Conservation (phyloP, 179 eudicot genomes). For the Drosera spatulata region DNA sequence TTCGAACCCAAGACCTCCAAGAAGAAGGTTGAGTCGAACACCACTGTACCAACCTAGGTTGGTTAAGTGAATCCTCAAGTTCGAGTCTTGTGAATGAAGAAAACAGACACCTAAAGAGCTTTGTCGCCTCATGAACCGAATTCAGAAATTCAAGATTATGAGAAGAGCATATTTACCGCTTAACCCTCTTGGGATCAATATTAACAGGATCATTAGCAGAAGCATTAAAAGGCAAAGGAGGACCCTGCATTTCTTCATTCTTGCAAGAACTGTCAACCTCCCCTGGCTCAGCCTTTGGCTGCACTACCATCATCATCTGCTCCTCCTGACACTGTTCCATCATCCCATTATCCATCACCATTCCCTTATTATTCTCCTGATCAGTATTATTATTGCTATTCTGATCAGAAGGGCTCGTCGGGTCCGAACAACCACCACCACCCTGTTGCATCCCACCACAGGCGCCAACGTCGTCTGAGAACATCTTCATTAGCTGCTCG, state of each 20-base stretch:
- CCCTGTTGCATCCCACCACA: background rate
- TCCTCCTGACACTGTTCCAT: background rate
- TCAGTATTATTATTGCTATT: constrained; percentile 26
- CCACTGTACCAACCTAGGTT: no score
- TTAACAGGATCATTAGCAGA: constrained; percentile 13
- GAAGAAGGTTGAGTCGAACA: no score
- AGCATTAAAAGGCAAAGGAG: constrained; percentile 7
- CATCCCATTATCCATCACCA: background rate
- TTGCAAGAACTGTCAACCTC: constrained; percentile 44
- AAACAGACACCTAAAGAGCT: no score
- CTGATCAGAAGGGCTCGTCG: constrained; percentile 60
- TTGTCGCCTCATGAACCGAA: no score
- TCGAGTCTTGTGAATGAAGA: no score
- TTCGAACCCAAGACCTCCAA: no score
- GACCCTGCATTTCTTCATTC: constrained; percentile 3
- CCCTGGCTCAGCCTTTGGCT: constrained; percentile 50
- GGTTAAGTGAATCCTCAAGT: no score
- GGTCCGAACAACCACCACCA: constrained; percentile 17
- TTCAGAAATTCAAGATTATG: no score
- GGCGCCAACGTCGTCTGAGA: constrained; percentile 33
- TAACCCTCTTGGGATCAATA: constrained; percentile 70
- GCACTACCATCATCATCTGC: background rate
- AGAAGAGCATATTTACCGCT: constrained; percentile 32
- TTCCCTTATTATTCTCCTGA: constrained; percentile 2
- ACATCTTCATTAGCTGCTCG: constrained; percentile 75